A percentile compares a stretch with the other conserved stretches of the same genome.
Conservation (phyloP, 768 basidiomycete genomes). For the Heimioporus sp. region DNA sequence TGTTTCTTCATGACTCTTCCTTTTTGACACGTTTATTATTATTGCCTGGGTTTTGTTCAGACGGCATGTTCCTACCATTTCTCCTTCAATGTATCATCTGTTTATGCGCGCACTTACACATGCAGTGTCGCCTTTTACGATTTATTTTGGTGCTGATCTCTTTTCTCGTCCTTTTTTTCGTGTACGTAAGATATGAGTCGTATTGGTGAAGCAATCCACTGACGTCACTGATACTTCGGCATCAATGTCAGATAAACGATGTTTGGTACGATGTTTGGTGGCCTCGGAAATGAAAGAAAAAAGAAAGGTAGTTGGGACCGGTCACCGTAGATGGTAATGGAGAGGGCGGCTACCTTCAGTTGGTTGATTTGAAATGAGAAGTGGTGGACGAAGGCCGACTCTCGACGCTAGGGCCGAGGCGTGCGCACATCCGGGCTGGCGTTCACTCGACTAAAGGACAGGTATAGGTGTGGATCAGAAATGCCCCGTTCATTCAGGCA, state of each 20-base stretch:
- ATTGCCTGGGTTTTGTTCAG: slow-evolving; percentile 15
- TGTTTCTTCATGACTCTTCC: neutral
- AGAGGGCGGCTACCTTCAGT: too few relatives aligned
- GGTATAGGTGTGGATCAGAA: too few relatives aligned
- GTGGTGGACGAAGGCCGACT: too few relatives aligned
- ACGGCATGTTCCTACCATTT: slow-evolving; percentile 1
- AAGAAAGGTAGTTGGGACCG: too few relatives aligned
- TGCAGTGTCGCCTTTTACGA: neutral
- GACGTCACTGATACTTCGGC: neutral
- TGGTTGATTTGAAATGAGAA: too few relatives aligned
- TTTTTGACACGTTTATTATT: slow-evolving; percentile 19
- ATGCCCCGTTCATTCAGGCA: too few relatives aligned
- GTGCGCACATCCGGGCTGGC: too few relatives aligned
- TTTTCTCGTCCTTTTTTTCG: neutral
- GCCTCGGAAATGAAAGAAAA: too few relatives aligned
- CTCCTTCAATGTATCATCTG: neutral
- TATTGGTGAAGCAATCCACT: too few relatives aligned
- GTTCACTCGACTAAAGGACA: too few relatives aligned
- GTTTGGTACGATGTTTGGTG: neutral
- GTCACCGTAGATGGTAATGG: too few relatives aligned
- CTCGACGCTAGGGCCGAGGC: too few relatives aligned
- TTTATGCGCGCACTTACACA: neutral
- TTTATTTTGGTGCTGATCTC: neutral
- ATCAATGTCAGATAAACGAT: neutral
- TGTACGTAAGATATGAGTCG: neutral